These are phyloP conservation scores for Tricholoma sp. DNA, from an alignment of 768 basidiomycete genomes.

Conservation along the genomic window DNA sequence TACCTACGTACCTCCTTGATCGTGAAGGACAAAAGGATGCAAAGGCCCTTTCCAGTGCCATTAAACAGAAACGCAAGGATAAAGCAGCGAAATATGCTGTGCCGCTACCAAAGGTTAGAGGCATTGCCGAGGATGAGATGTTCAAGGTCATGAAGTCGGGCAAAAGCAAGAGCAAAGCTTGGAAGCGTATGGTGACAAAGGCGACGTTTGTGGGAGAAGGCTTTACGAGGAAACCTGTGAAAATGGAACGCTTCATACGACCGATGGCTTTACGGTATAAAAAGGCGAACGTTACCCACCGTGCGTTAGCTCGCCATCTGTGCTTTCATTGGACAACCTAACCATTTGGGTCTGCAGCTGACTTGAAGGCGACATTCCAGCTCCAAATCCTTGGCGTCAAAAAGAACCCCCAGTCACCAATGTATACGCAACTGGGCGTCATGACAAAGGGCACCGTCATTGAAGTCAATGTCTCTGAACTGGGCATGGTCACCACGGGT, in stretches of 20 bases:
- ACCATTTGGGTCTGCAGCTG: conserved; percentile 47
- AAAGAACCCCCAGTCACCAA: conserved; percentile 98
- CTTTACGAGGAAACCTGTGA: conserved; percentile 97
- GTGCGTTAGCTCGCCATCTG: conserved; percentile 38
- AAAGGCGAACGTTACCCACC: conserved; percentile 98
- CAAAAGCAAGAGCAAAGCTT: conserved; percentile 91
- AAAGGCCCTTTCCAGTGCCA: conserved; percentile 89
- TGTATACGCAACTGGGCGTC: conserved; percentile 95
- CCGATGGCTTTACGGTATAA: conserved; percentile 98
- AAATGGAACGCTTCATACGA: conserved; percentile 96
- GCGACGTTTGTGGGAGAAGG: conserved; percentile 98
- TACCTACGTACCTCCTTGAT: conserved; percentile 94
- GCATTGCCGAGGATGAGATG: conserved; percentile 99
- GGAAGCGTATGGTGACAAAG: conserved; percentile 99
- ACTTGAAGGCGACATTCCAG: conserved; percentile 98
- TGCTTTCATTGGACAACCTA: neutral
- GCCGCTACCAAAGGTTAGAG: conserved; percentile 92
- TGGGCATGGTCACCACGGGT: conserved; percentile 95
- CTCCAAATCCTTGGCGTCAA: conserved; percentile 96
- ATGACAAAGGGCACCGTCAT: conserved; percentile 98
- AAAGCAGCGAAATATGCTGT: conserved; percentile 98
- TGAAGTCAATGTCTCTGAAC: conserved; percentile 98
- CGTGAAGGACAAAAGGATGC: conserved; percentile 98
- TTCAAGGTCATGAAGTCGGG: conserved; percentile 99
- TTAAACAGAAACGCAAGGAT: conserved; percentile 99